A percentile compares a stretch with the other conserved stretches of the same genome.
phyloP scores from a whole-genome alignment of 108 stramenopile genomes.

The Cyclostephanos tholiformis region DNA sequence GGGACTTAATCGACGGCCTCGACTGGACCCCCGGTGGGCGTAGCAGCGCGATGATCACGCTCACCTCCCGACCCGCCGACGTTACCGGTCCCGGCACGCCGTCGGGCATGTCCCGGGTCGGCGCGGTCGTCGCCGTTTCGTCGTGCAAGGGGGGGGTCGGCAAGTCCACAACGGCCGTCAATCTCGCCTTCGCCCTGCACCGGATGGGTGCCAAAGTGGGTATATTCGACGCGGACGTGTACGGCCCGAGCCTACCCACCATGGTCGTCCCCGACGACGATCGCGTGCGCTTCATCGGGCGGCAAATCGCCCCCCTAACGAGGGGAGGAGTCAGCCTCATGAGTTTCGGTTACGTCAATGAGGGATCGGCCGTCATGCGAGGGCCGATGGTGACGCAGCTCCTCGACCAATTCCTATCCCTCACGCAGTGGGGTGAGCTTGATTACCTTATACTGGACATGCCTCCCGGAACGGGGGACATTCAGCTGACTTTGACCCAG shows the following conservation, averaged over 20 bases:
- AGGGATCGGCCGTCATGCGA: slow-evolving; percentile 85
- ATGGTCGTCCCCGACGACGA: slow-evolving; percentile 85
- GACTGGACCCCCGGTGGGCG: slow-evolving; percentile 44
- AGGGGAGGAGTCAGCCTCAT: slow-evolving; percentile 85
- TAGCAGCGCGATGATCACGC: slow-evolving; percentile 54
- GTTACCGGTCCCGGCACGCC: slow-evolving; percentile 35
- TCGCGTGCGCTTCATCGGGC: slow-evolving; percentile 72
- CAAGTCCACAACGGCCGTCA: slow-evolving; percentile 95
- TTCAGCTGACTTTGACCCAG: slow-evolving; percentile 95
- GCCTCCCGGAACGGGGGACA: slow-evolving; percentile 99
- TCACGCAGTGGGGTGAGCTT: slow-evolving; percentile 95
- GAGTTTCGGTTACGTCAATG: slow-evolving; percentile 90
- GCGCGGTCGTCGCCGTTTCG: slow-evolving; percentile 80
- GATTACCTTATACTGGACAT: slow-evolving; percentile 98
- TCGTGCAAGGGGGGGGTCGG: slow-evolving; percentile 97
- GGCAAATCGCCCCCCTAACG: slow-evolving; percentile 79
- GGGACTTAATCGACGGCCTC: slow-evolving; percentile 57
- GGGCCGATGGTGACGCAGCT: slow-evolving; percentile 92
- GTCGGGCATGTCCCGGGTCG: slow-evolving; percentile 73
- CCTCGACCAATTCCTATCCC: slow-evolving; percentile 89
- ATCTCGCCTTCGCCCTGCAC: slow-evolving; percentile 92
- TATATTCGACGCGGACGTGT: slow-evolving; percentile 96
- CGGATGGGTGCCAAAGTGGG: slow-evolving; percentile 83
- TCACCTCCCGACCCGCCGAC: slow-evolving; percentile 64
- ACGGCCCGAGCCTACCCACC: slow-evolving; percentile 91